Percentiles rank a stretch among this genome's conserved stretches.
These are phyloP conservation scores for Biscogniauxia sp. DNA, from an alignment of 2,329 filamentous ascomycete genomes.

Conservation along the genomic window DNA sequence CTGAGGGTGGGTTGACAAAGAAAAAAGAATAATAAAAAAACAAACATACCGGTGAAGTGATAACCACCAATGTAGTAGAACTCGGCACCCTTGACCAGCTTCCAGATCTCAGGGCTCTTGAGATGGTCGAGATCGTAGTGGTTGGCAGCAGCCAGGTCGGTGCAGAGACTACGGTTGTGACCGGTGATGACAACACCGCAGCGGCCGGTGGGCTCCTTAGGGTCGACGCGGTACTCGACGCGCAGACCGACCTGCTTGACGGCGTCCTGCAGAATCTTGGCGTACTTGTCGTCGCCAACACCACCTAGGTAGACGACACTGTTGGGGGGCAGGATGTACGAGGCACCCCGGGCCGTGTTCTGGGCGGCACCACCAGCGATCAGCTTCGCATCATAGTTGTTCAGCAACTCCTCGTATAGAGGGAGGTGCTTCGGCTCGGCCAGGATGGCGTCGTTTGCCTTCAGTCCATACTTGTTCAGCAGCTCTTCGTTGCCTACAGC, in stretches of 20 bases:
- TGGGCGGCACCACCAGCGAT: slow-evolving; percentile 96
- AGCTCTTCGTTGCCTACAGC: slow-evolving; percentile 77
- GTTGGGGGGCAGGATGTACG: slow-evolving; percentile 90
- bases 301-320: slow-evolving; percentile 92
- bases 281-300: slow-evolving; percentile 94
- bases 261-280: slow-evolving; percentile 80
- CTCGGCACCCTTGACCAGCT: slow-evolving; percentile 82
- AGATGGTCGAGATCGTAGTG: slow-evolving; percentile 94
- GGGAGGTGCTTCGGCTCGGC: slow-evolving; percentile 86
- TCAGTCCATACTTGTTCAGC: slow-evolving; percentile 88
- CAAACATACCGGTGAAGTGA: slow-evolving; percentile 71
- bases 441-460: slow-evolving; percentile 96
- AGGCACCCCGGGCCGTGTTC: slow-evolving; percentile 93
- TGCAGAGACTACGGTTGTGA: slow-evolving; percentile 92
- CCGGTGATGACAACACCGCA: slow-evolving; percentile 97
- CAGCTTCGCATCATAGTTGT: slow-evolving; percentile 88
- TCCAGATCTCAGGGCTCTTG: slow-evolving; percentile 88
- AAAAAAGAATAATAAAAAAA: neutral
- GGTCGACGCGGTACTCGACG: slow-evolving; percentile 92
- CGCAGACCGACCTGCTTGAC: slow-evolving; percentile 85
- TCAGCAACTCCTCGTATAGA: slow-evolving; percentile 90
- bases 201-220: slow-evolving; percentile 79
- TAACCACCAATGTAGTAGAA: slow-evolving; percentile 94
- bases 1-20: too few species aligned
- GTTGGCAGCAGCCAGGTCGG: slow-evolving; percentile 93